Conservation (phyloP, 257 asterid genomes). For the Craterostigma plantagineum region DNA sequence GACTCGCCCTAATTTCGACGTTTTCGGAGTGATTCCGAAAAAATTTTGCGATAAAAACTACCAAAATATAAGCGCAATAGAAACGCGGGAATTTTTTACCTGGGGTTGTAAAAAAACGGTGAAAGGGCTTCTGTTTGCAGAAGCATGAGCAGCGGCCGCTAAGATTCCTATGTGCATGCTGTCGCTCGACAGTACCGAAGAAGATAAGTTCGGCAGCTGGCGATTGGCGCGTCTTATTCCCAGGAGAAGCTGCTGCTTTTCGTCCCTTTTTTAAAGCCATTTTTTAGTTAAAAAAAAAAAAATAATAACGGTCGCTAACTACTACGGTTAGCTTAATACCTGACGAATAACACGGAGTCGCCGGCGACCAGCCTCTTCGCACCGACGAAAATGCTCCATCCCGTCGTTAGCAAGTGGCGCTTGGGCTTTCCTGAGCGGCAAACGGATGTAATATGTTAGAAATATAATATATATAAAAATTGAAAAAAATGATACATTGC, state of each 20-base stretch:
- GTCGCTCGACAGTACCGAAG: constrained; percentile 52
- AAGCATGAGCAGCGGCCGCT: constrained; percentile 75
- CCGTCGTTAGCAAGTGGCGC: constrained; percentile 89
- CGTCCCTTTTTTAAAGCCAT: no score
- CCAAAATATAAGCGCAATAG: no score
- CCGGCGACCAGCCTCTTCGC: constrained; percentile 90
- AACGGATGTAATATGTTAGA: no score
- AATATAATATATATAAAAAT: no score
- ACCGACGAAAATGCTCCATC: constrained; percentile 90
- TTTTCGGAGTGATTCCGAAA: no score
- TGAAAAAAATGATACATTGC: no score
- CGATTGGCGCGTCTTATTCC: constrained; percentile 54
- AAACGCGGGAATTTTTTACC: constrained; percentile 14
- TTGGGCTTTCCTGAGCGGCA: constrained; percentile 61
- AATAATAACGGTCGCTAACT: no score
- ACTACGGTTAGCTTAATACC: no score
- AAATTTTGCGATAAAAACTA: not conserved
- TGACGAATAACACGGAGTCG: constrained; percentile 74
- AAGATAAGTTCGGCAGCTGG: constrained; percentile 44
- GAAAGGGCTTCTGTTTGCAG: constrained; percentile 53
- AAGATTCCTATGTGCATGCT: constrained; percentile 67
- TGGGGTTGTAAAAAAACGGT: constrained; percentile 59
- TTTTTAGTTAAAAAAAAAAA: no score
- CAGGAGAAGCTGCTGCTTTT: constrained; percentile 53
- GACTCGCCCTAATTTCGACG: constrained; percentile 68